Evolutionary conservation across 306 rosid genomes (phyloP).

Genomic region (Purshia tridentata): DNA sequence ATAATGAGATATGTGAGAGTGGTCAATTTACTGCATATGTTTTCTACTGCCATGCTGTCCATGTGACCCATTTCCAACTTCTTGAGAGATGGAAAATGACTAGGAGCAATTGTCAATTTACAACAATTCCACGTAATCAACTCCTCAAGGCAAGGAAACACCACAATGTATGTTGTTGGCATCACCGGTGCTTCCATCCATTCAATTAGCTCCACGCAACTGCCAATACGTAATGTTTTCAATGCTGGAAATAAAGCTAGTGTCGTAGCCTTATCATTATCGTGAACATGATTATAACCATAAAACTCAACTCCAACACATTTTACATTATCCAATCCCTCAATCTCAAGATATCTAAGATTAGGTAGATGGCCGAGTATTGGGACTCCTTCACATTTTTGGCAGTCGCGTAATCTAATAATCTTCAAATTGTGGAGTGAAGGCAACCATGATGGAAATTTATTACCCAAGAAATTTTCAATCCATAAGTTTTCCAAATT

Average conservation of each 20-base stretch:
- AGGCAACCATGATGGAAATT: neutral
- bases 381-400: neutral
- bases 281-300: neutral
- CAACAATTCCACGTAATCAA: fast-evolving
- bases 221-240: fast-evolving
- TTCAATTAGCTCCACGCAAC: neutral
- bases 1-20: neutral
- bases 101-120: neutral
- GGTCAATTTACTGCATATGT: neutral
- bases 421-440: neutral
- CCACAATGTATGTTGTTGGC: neutral
- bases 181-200: neutral
- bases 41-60: neutral
- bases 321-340: fast-evolving
- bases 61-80: fast-evolving
- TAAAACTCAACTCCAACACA: neutral
- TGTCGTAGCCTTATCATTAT: neutral
- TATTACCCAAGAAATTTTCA: neutral
- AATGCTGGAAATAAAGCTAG: neutral
- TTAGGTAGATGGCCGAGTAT: neutral
- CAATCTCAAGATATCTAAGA: neutral
- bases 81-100: neutral
- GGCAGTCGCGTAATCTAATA: fast-evolving
- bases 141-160: neutral
- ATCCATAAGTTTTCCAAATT: neutral